Evolutionary conservation across 148 eudicot genomes (phyloP), one percentile per base, ranked within the genome.

Genomic region (Rhododendron henanense): DNA sequence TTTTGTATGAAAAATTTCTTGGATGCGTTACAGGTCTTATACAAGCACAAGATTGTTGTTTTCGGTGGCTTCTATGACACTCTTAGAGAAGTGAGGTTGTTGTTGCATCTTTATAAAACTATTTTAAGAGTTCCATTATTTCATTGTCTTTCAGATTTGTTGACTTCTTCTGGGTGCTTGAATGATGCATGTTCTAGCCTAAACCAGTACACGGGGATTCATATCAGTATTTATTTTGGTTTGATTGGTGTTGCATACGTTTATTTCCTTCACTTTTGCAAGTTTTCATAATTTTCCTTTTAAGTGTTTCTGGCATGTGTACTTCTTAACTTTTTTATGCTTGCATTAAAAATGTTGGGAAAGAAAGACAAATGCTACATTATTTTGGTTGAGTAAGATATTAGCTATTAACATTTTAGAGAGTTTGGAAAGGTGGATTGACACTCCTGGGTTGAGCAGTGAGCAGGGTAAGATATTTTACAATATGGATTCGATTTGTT

Each of bases 21-120:
- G 82, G 53, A 69, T 87, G 28, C 53, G 71, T 90, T 92, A 81
- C 94, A 97, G 99, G 94, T 97, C 85, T 87, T 94, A 87, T 97
- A 97, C 94, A 97, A 97, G 93, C 99, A 95, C 91, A 97, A 97
- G 94, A 93, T 97, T 77, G 88, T 95, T 87, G 91, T 97, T 81
- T 97, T 97, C 92, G 99, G 99, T 81, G 99, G 99, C 82, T 97
- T 97, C 86, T 97, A 97, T 89, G 99, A 97, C 87, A 97, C 99
- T 83, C 98, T 97, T 81, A 92, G 99, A 91, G 99, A 97, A 97
- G 99, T 97, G 93, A 97, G 99, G 99, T 97, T 87, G 91, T 82
- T 59, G n/a, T 71, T 84, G 50, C 16, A 33, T 83, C 80, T 23
- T 85, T 51, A 84, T 81, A 37, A 35, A 10, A 28, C 47, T 84